Conservation (phyloP, 345 rosid species). For the Eucalyptus regnans region DNA sequence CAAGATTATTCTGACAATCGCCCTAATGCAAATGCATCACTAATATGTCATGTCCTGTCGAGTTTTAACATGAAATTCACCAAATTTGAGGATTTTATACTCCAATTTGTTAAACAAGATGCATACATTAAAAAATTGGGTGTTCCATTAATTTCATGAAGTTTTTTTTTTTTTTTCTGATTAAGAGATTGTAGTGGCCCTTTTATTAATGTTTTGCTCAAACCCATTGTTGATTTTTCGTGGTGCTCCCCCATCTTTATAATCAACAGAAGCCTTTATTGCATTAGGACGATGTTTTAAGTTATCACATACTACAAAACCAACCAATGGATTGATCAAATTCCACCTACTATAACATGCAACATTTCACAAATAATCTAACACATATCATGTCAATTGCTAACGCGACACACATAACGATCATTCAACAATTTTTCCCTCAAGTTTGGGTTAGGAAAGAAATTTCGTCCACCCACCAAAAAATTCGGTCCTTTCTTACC, state of each 20-base stretch:
- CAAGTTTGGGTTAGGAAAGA: background rate
- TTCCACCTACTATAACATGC: background rate
- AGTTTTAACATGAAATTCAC: background rate
- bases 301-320: background rate
- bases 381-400: background rate
- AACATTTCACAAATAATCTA: background rate
- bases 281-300: background rate
- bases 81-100: background rate
- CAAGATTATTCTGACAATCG: background rate
- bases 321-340: background rate
- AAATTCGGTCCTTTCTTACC: background rate
- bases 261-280: background rate
- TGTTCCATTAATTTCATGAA: background rate
- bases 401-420: rapidly evolving
- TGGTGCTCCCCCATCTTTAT: background rate
- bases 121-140: background rate
- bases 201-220: background rate
- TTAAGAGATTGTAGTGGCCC: background rate
- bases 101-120: background rate
- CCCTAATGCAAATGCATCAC: background rate
- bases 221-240: background rate
- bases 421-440: background rate
- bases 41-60: background rate
- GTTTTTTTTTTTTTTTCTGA: too few relatives aligned
- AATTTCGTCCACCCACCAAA: background rate